Percentiles rank a stretch among this genome's conserved stretches.
These are phyloP conservation scores for Euphorbia celastroides DNA, from an alignment of 441 rosid species.

Conservation along the genomic window DNA sequence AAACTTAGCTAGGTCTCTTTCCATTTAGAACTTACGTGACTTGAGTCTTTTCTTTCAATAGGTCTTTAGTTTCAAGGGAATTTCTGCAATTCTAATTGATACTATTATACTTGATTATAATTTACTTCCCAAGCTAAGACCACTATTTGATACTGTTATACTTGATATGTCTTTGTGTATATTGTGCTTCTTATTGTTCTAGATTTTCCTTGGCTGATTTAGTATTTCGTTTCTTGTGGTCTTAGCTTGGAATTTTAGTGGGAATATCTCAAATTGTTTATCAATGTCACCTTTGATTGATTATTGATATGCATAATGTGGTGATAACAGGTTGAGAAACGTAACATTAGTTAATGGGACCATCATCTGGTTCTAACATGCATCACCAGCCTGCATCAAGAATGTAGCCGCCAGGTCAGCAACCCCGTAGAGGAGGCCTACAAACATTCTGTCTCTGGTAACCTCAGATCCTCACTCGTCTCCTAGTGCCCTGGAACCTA, in stretches of 20 bases:
- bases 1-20: not conserved
- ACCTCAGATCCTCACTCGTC: slow-evolving; percentile 58
- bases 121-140: too few relatives aligned
- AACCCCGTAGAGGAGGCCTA: slow-evolving; percentile 50
- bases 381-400: slow-evolving; percentile 47
- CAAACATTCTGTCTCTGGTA: slow-evolving; percentile 62
- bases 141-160: too few relatives aligned
- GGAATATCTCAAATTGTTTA: too few relatives aligned
- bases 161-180: not conserved
- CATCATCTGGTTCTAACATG: slow-evolving; percentile 79
- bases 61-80: not conserved
- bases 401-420: slow-evolving; percentile 93
- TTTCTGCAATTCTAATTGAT: not conserved
- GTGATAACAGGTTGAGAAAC: slow-evolving; percentile 20
- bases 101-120: too few relatives aligned
- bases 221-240: not conserved
- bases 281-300: too few relatives aligned
- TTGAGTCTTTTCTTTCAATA: not conserved
- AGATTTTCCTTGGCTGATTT: not conserved
- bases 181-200: not conserved
- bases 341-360: slow-evolving; percentile 49
- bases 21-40: not conserved
- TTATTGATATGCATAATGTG: not conserved
- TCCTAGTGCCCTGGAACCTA: slow-evolving; percentile 50
- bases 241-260: not conserved